Evolutionary conservation across 2,329 filamentous ascomycete species (phyloP).

Genomic region (Claviceps fusiformis): DNA sequence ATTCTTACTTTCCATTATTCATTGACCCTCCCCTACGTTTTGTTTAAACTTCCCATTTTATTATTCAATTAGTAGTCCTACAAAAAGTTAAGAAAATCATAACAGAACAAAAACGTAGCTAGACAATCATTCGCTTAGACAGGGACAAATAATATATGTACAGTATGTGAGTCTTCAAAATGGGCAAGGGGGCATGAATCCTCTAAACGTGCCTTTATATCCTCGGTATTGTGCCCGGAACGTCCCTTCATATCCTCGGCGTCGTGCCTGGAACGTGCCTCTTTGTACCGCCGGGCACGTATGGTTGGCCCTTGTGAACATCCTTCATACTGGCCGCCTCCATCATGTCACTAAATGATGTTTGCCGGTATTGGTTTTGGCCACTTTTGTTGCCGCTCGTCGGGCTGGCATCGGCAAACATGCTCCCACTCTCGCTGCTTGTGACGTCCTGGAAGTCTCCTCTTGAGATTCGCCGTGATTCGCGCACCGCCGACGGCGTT

Average conservation of each 20-base stretch:
- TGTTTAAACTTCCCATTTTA: no score
- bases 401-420: constrained; percentile 36
- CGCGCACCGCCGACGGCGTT: constrained; percentile 15
- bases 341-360: constrained; percentile 42
- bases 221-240: no score
- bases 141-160: no score
- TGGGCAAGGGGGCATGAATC: no score
- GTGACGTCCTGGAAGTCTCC: constrained; percentile 26
- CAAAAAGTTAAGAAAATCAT: no score
- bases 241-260: constrained; percentile 14
- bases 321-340: constrained; percentile 30
- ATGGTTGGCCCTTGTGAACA: constrained; percentile 27
- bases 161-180: no score
- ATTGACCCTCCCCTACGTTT: no score
- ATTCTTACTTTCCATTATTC: no score
- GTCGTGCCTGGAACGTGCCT: constrained; percentile 21
- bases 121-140: no score
- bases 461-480: constrained; percentile 15
- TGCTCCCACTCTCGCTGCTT: constrained; percentile 36
- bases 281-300: constrained; percentile 10
- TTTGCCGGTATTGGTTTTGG: constrained; percentile 19
- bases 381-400: constrained; percentile 11
- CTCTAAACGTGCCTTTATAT: no score
- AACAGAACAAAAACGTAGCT: no score
- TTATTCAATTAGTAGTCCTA: no score